Base-by-base conservation (phyloP, 768 basidiomycete genomes). In the Ephemerocybe angulata region DNA sequence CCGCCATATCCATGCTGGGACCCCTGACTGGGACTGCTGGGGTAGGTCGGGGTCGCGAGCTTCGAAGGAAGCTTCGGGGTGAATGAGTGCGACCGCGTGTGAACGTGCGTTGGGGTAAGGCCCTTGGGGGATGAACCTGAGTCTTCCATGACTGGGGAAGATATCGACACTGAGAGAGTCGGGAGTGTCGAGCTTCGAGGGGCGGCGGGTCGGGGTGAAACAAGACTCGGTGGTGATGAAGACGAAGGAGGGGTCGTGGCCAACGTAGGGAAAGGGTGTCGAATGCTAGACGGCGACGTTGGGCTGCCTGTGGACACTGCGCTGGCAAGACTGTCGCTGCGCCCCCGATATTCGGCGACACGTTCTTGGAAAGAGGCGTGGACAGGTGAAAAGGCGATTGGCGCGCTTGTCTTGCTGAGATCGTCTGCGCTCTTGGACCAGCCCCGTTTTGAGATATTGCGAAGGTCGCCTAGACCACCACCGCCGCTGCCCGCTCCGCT, bases 381-480 rank as follows among this genome's bases (percentile, higher is more conserved):
- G 50, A 78, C 65, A 37, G 76, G 72, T 13, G 74, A 65, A 53
- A 72, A 67, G 24, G 62, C 58, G 3, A 55, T 50, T 2, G 54
- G 54, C 0, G 70, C 60, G 0, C 76, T 74, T 47, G 84, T 69
- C 65, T 80, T 83, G 62, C 82, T 79, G 49, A 92, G 77, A 66
- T 93, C 90, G 64, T 92, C 90, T 21, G 83, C 88, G 5, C 88
- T 90, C 64, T 76, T 84, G 24, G 88, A 90, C 90, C 90, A 92
- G 12, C 78, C 79, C 65, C 83, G 86, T 62, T 83, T 79, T 1
- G 88, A 87, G 10, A 89, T 82, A 47, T 67, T 72, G 41, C 87
- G 83, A 47, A 91, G 76, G 68, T 91, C 89, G 3, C 87, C 88
- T 4, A 81, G 72, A 17, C 74, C 75, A 3, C 70, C 29, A 6